Base-by-base conservation (phyloP, 345 rosid species). In the Brassica nigra region DNA sequence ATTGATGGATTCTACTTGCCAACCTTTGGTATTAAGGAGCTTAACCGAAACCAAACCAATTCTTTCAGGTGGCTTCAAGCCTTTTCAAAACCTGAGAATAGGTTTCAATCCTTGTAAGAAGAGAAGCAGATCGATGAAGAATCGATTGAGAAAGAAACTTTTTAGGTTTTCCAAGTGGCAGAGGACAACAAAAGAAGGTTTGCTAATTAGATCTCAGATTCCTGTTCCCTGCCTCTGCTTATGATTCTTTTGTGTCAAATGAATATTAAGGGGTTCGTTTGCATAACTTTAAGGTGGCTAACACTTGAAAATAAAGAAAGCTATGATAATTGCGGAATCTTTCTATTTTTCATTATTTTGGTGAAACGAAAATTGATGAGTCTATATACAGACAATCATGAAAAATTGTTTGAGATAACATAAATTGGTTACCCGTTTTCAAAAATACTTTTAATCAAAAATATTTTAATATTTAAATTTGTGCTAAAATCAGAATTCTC, bases 41-140 rank as follows among this genome's bases (percentile, higher is more conserved):
- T 52, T 52, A 52, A 52, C 57, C 20, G 57, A 52, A 52, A n/a
- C 8, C 8, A 52, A 42, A 52, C 57, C 20, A n/a, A 52, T n/a
- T 68, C 29, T 78, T 81, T 76, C 90, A 88, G 96, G 89, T 89
- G 44, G 85, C 90, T 7, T 83, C 95, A 68, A 85, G 81, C 80
- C 84, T 88, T 73, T 88, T 87, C 87, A 84, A 74, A 76, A 83
- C 80, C 15, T 76, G 65, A 81, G 65, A 80, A 52, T 37, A 1
- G 52, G 76, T 62, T 74, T 27, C 14, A 59, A 55, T 70, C 75
- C 61, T 29, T 52, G 34, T 55, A 54, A 64, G 64, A 58, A 42
- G 59, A 30, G 69, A 54, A 55, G 44, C 55, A 7, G 36, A 30
- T 66, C 62, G 44, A 52, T 29, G 55, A 58, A 66, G 73, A 63